Base-by-base conservation (phyloP, 2,329 filamentous ascomycete species). In the Periconia sp. region DNA sequence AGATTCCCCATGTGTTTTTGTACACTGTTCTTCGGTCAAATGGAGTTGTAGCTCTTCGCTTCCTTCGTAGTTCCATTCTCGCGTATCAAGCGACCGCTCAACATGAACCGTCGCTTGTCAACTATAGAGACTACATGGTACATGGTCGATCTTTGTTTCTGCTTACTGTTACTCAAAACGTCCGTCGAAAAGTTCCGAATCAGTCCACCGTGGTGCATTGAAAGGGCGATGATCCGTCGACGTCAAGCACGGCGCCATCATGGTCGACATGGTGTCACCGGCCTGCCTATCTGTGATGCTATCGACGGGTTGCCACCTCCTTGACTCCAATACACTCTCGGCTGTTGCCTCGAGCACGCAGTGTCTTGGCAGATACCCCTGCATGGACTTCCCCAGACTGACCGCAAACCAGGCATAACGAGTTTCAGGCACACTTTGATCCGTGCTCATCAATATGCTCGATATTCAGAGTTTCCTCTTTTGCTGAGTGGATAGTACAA, bases 91-190 rank as follows among this genome's bases (percentile, higher is more conserved):
- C 22, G 23, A 29, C 12, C 6, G 13, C 15, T 19, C 32, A 15
- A 23, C 18, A 18, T 19, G 28, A 18, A 6, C 21, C 35, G 21
- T 39, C 42, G 33, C 29, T 36, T 38, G 38, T 33, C 25, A 37
- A 46, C 28, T 33, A 36, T 50, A 30, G 49, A 39, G 31, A 17
- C 38, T 36, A 45, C 42, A 47, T 40, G 36, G 36, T 38, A 42
- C 17, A 35, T 26, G 15, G 10, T 10, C 25, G 16, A 41, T 44
- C 21, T 16, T 32, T 13, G 43, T 46, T 43, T 50, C 38, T 52
- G 45, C 45, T 52, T 50, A 50, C 43, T 41, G 44, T 56, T 48
- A 54, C 41, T 49, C 46, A 44, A 55, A 55, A 55, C 52, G 29
- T 6, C 17, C 7, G 15, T 16, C 19, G 13, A n/a, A n/a, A n/a